Conservation (phyloP, 768 basidiomycete genomes). For the Leucocoprinus birnbaumii region DNA sequence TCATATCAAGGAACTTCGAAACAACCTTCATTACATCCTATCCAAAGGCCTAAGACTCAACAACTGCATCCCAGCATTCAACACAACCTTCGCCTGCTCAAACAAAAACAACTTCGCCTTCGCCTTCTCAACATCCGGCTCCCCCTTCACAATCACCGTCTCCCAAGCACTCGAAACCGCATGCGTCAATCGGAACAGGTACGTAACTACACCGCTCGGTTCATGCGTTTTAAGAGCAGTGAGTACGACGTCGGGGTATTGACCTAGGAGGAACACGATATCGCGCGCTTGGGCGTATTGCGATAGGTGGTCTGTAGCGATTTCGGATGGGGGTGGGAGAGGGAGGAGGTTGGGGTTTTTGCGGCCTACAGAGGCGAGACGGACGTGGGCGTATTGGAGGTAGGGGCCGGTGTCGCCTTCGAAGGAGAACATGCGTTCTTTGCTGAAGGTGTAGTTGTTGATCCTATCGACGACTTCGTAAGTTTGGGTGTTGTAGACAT, state of each 20-base stretch:
- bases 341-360: constrained; percentile 86
- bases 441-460: constrained; percentile 95
- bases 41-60: constrained; percentile 88
- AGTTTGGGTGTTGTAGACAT: neutral
- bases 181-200: constrained; percentile 82
- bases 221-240: constrained; percentile 83
- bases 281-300: constrained; percentile 74
- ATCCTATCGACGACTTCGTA: constrained; percentile 46
- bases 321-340: constrained; percentile 61
- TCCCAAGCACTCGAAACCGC: constrained; percentile 94
- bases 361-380: constrained; percentile 85
- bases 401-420: constrained; percentile 95
- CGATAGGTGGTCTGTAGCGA: constrained; percentile 62
- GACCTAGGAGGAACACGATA: constrained; percentile 78
- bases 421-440: constrained; percentile 90
- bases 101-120: constrained; percentile 88
- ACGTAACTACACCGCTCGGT: constrained; percentile 90
- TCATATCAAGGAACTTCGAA: no score
- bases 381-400: constrained; percentile 96
- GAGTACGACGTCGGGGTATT: constrained; percentile 90
- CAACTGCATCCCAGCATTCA: constrained; percentile 82
- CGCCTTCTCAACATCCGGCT: constrained; percentile 73
- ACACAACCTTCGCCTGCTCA: constrained; percentile 84
- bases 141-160: constrained; percentile 80
- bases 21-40: constrained; percentile 62